Evolutionary conservation across 1,139 yeast genomes (phyloP), one percentile per base, ranked within the genome.

Genomic region (Nakaseomyces uthaithaninus): DNA sequence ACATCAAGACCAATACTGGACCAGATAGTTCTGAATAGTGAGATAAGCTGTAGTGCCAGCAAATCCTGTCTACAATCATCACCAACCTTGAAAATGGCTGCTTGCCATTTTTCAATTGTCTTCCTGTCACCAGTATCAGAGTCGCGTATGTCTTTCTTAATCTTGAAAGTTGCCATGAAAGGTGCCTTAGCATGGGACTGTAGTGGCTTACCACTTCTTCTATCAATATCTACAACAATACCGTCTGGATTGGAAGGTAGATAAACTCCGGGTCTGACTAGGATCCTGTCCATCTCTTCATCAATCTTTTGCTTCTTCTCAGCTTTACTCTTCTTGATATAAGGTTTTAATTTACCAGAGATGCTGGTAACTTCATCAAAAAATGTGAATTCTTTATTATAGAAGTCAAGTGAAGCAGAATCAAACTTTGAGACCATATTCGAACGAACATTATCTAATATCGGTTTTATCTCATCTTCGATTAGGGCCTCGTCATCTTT

Each of bases 171-270:
- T 0, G 98, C 98, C 89, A 93, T 75, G 59, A 86, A 93, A 34
- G 99, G 99, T 0, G 99, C 97, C 60, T 93, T 93, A 12, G 99
- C 98, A 60, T 93, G 99, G 15, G 95, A 85, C 65, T 93, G 99
- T 53, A 93, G 69, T n/a, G 99, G 98, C 54, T 75, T 79, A 45
- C 98, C 98, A 7, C 95, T 80, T 52, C 80, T 82, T 45, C 98
- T 72, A 59, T 87, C 89, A 59, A 93, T 91, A 55, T 87, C 97
- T 46, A 87, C 68, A 26, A 93, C 85, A n/a, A 72, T 74, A 37
- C 98, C 98, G 61, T 91, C 96, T 1, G 98, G 98, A 55, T 93
- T 91, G 49, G 94, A 82, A 18, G 99, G 99, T 47, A 93, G 68
- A 57, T 93, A 93, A 4, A 87, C 98, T 15, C 89, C 95, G 9